Evolutionary conservation across 768 basidiomycete species (phyloP).

Genomic region (Nevesoporus exiguus): DNA sequence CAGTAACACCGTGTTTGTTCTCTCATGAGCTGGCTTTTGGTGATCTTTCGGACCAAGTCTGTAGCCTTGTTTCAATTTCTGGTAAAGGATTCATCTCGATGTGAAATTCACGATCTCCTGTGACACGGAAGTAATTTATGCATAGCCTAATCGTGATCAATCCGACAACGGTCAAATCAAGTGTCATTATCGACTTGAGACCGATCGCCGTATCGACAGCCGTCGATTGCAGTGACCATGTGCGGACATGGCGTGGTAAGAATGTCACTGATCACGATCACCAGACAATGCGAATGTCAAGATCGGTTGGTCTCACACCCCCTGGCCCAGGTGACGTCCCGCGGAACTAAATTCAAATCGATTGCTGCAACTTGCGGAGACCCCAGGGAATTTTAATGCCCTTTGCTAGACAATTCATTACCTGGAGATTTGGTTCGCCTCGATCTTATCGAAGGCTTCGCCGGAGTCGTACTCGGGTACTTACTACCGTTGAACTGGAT

Average conservation of each 20-base stretch:
- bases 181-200: constrained; percentile 4
- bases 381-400: neutral
- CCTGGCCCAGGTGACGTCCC: neutral
- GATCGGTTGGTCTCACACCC: neutral
- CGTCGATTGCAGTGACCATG: neutral
- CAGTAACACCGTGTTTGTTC: too few relatives aligned
- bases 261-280: neutral
- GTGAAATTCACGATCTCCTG: neutral
- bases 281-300: neutral
- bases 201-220: constrained; percentile 1
- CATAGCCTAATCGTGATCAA: neutral
- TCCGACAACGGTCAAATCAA: neutral
- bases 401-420: neutral
- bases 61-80: neutral
- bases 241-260: too few relatives aligned
- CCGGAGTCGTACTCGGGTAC: neutral
- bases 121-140: constrained; percentile 1
- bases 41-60: too few relatives aligned
- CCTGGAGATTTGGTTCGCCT: too few relatives aligned
- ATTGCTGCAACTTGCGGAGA: neutral
- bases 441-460: too few relatives aligned
- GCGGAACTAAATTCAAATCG: neutral
- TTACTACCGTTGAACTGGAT: neutral
- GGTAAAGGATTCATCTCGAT: neutral
- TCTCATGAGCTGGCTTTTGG: too few relatives aligned